phyloP scores from a whole-genome alignment of 805 yeast species.

The Osmozyma mogii region DNA sequence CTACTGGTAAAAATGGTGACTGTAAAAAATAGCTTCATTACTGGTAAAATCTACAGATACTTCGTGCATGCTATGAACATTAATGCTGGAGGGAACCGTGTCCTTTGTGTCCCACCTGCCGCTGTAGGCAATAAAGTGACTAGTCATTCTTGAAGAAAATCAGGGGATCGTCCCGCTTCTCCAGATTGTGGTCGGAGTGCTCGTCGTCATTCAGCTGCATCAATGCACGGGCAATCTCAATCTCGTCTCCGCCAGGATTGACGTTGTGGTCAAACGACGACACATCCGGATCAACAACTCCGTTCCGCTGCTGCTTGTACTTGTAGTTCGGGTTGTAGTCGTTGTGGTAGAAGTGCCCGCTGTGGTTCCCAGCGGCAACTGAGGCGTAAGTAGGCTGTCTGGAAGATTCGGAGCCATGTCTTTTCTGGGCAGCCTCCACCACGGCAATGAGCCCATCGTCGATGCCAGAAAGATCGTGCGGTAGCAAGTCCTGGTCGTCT shows the following conservation, averaged over 20 bases:
- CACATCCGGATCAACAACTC: slow-evolving; percentile 56
- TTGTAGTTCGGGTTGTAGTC: slow-evolving; percentile 7
- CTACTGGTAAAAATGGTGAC: too few species aligned
- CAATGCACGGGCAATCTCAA: slow-evolving; percentile 59
- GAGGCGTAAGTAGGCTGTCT: slow-evolving; percentile 21
- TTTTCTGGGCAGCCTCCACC: slow-evolving; percentile 49
- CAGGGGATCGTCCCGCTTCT: slow-evolving; percentile 8
- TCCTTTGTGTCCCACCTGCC: too few species aligned
- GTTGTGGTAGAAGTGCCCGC: slow-evolving; percentile 7
- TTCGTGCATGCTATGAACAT: too few species aligned
- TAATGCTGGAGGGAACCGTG: too few species aligned
- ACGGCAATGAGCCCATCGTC: slow-evolving; percentile 49
- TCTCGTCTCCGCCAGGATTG: slow-evolving; percentile 39
- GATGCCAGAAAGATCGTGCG: slow-evolving; percentile 35
- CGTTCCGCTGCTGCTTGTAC: slow-evolving; percentile 16
- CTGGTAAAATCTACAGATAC: too few species aligned
- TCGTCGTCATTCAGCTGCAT: slow-evolving; percentile 48
- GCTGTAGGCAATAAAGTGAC: too few species aligned
- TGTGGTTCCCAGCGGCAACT: slow-evolving; percentile 24
- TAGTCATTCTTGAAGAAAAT: slow-evolving; percentile 10
- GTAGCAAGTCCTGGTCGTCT: slow-evolving; percentile 23
- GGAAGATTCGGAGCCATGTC: slow-evolving; percentile 14
- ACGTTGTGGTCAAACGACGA: slow-evolving; percentile 29
- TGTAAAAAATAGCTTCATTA: too few species aligned
- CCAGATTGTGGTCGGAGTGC: slow-evolving; percentile 9